A percentile compares a stretch with the other conserved stretches of the same genome.
phyloP scores from a whole-genome alignment of 257 asterid species.

The Oldenlandia corymbosa region DNA sequence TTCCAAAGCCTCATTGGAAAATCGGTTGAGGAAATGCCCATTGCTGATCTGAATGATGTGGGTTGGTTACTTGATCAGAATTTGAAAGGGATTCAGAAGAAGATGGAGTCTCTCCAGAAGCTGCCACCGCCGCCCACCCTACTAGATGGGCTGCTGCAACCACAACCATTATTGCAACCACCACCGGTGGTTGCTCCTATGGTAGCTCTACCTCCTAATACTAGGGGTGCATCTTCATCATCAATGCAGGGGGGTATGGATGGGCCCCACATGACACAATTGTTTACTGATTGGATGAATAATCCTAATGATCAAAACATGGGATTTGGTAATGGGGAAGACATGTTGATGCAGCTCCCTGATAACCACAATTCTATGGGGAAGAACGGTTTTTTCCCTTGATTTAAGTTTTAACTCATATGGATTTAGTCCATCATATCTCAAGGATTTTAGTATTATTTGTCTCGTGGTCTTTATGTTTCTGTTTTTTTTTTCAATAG shows the following conservation, averaged over 20 bases:
- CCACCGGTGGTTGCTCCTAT: not conserved
- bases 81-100: conserved; percentile 52
- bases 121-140: not conserved
- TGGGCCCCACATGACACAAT: conserved; percentile 34
- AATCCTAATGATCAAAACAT: conserved; percentile 24
- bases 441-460: too few species aligned
- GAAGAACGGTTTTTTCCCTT: too few species aligned
- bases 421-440: too few species aligned
- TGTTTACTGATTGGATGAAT: conserved; percentile 25
- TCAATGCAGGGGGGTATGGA: conserved; percentile 12
- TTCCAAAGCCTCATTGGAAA: conserved; percentile 58
- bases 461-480: too few species aligned
- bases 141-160: conserved; percentile 8
- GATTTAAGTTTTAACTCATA: too few species aligned
- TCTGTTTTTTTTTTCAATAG: too few species aligned
- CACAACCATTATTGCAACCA: not conserved
- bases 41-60: conserved; percentile 55
- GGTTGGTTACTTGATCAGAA: conserved; percentile 59
- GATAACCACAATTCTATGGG: too few species aligned
- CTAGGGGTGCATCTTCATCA: conserved; percentile 14
- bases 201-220: too few species aligned
- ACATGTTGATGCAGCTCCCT: too few species aligned
- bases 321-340: conserved; percentile 36
- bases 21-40: conserved; percentile 32
- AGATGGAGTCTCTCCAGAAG: conserved; percentile 48